Conservation (phyloP, 164 flowering plant genomes). For the Tetracentron sinense region DNA sequence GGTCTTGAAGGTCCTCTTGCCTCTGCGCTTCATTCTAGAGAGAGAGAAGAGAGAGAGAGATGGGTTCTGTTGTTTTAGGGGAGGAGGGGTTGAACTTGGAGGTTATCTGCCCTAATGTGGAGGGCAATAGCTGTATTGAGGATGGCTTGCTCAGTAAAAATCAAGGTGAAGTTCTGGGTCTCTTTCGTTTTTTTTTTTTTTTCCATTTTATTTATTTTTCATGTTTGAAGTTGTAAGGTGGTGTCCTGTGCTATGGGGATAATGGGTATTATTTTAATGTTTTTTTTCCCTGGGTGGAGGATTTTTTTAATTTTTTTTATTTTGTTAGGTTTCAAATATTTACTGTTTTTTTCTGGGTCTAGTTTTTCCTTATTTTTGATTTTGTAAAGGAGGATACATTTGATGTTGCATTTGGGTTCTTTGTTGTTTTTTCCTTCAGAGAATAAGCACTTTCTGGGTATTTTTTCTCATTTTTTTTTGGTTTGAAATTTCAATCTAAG, state of each 20-base stretch:
- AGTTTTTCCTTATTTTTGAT: neutral
- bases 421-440: no score
- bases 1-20: neutral
- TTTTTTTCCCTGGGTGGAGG: neutral
- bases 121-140: conserved; percentile 1
- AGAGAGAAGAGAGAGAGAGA: conserved; percentile 9
- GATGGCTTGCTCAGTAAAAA: conserved; percentile 7
- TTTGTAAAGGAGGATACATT: neutral
- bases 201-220: no score
- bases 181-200: neutral
- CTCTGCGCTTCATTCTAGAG: neutral
- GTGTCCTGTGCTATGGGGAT: conserved; percentile 4
- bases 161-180: conserved; percentile 12
- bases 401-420: no score
- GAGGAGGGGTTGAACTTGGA: conserved; percentile 17
- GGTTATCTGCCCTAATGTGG: conserved; percentile 7
- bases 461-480: neutral
- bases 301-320: no score
- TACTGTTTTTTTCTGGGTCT: no score
- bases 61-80: conserved; percentile 15
- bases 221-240: neutral
- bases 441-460: no score
- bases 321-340: no score
- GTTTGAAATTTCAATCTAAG: neutral
- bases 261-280: conserved; percentile 1